Evolutionary conservation across 2,329 filamentous ascomycete genomes (phyloP), one percentile per base, ranked within the genome.

Genomic region (Aspergillus niger): DNA sequence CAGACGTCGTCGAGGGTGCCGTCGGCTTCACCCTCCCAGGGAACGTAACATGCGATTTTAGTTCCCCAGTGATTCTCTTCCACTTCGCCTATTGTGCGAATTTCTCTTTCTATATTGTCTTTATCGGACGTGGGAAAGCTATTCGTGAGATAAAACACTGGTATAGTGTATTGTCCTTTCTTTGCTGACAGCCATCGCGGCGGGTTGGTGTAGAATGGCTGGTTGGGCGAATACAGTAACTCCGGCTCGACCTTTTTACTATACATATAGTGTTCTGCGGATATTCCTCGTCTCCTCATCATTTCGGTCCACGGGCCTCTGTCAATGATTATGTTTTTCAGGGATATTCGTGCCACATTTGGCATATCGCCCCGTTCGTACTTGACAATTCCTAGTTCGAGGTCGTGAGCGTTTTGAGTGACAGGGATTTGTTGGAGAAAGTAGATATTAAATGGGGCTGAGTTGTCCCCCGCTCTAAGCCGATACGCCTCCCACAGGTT

Each of bases 1-100:
- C 55, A 58, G 20, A 52, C 38, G 24, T 58, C 55, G n/a, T 58
- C 44, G 7, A 52, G 11, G 1, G 48, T 58, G 8, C 55, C 55
- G 26, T 51, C 36, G 13, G 15, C 30, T 26, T 51, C 44, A n/a
- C 8, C n/a, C 17, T 52, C 15, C 55, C 47, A 51, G 48, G 41
- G 36, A 15, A 53, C 38, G 28, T 44, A 52, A 20, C 47, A 30
- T 4, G 32, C 36, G 2, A 41, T 7, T 7, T 43, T 57, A 6
- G 3, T 8, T 17, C n/a, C 50, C 41, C n/a, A 44, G 17, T 44
- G 17, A 22, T 7, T 32, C 20, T 28, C 15, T 26, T 41, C 36
- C 17, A 43, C 22, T 8, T 24, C 15, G 22, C 13, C 17, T 13
- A 20, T 8, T 7, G 32, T 28, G 17, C 15, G 22, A 26, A 54